A percentile compares a stretch with the other conserved stretches of the same genome.
Evolutionary conservation across 805 yeast genomes (phyloP).

Genomic region (Lachancea quebecensis): DNA sequence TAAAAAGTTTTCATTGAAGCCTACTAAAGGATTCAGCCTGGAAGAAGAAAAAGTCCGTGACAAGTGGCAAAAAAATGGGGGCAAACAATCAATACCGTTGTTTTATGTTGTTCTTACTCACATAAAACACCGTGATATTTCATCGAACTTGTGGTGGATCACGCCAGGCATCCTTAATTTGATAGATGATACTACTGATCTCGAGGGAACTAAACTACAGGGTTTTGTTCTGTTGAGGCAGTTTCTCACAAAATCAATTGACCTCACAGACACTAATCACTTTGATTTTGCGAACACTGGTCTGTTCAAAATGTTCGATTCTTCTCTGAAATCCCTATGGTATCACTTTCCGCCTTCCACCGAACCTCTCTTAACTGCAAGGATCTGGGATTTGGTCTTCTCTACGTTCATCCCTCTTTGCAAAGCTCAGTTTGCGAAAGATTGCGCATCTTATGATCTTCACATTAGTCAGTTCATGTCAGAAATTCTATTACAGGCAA

Average conservation of each 20-base stretch:
- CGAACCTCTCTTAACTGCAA: constrained; percentile 12
- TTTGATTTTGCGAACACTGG: constrained; percentile 20
- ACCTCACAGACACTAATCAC: constrained; percentile 4
- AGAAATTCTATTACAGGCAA: constrained; percentile 21
- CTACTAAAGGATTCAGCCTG: constrained; percentile 5
- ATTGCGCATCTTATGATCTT: constrained; percentile 6
- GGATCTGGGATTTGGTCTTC: constrained; percentile 15
- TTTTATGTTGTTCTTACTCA: constrained; percentile 17
- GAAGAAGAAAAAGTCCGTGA: constrained; percentile 17
- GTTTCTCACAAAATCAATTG: constrained; percentile 16
- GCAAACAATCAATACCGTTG: constrained; percentile 21
- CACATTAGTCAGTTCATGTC: constrained; percentile 17
- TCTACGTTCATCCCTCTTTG: constrained; percentile 21
- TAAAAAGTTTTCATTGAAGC: background rate
- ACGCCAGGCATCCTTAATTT: constrained; percentile 29
- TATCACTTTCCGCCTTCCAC: constrained; percentile 26
- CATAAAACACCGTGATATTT: constrained; percentile 16
- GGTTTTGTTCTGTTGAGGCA: constrained; percentile 21
- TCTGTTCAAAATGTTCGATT: constrained; percentile 21
- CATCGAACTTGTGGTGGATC: constrained; percentile 29
- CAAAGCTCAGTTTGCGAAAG: constrained; percentile 10
- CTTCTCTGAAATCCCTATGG: constrained; percentile 21
- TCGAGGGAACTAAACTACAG: constrained; percentile 18
- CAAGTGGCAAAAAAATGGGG: constrained; percentile 22
- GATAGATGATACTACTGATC: constrained; percentile 26